Base-by-base conservation (phyloP, 768 basidiomycete species). In the Coprinopsis cinerea region DNA sequence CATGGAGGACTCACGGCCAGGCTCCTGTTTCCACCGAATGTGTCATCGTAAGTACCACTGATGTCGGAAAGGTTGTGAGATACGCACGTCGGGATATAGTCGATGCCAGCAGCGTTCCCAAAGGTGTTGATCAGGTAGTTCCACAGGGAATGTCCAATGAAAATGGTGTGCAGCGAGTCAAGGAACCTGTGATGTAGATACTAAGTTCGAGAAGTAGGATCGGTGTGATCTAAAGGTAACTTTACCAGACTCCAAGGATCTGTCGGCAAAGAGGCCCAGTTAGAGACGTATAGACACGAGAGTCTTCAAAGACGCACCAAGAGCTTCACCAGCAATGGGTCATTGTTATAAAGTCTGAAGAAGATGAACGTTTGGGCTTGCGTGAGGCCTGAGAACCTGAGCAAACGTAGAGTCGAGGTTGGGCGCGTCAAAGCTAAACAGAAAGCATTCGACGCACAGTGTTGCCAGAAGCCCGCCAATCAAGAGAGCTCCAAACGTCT, bases 61-160 rank as follows among this genome's bases (percentile, higher is more conserved):
- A 14, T 18, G 25, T 26, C 5, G 20, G 3, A n/a, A 37, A 10
- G 35, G 25, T 44, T 25, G 25, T 13, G 18, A 44, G 18, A 22
- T 39, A 56, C 60, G 17, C 41, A 71, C 71, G 67, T 68, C 20
- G 68, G 63, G 28, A 75, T 71, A 7, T 50, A 48, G 28, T 70
- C 61, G 14, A 70, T 66, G 14, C 48, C 48, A 1, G 52, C 51
- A 2, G 43, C 6, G 6, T 57, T 23, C 1, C 68, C 70, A 51
- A 65, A 71, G 30, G 66, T 49, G 0, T 44, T 46, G 23, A 73
- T 69, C 4, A 72, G 49, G 50, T 71, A 72, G 25, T 67, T 56
- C 70, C 73, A 76, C 10, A 71, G 51, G 2, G 69, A 61, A 3
- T 59, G 53, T 65, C 69, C 71, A 23, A 74, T 67, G 48, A 70